Conservation (phyloP, 176 grass and related monocot genomes). For the Eragrostis nindensis region DNA sequence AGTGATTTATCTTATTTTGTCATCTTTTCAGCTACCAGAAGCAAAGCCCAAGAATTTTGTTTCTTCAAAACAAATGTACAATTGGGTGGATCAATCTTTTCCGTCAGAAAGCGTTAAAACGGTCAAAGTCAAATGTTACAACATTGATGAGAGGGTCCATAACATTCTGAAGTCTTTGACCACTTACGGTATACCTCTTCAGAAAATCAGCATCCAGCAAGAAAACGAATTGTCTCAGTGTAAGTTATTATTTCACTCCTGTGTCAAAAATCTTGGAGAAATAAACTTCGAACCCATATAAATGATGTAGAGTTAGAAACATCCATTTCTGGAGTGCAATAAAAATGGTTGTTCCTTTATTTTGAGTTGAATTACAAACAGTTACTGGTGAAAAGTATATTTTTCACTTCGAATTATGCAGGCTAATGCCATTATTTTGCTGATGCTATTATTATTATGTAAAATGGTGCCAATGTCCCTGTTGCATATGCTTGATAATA, state of each 20-base stretch:
- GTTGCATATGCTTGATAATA: too few species aligned
- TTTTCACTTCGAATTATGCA: too few species aligned
- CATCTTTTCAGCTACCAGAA: background rate
- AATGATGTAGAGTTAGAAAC: too few species aligned
- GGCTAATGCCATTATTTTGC: too few species aligned
- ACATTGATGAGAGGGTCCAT: background rate
- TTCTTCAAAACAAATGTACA: background rate
- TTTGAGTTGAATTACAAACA: too few species aligned
- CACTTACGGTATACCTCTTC: conserved; percentile 6
- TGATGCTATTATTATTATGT: too few species aligned
- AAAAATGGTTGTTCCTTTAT: too few species aligned
- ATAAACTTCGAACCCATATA: too few species aligned
- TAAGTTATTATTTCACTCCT: conserved; percentile 2
- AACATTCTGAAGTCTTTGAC: conserved; percentile 5
- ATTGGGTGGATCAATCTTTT: background rate
- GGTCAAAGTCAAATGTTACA: background rate
- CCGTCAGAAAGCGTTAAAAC: conserved; percentile 15
- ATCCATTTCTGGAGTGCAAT: too few species aligned
- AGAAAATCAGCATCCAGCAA: conserved; percentile 17
- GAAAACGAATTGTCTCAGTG: background rate
- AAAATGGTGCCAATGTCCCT: too few species aligned
- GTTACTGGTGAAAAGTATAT: too few species aligned
- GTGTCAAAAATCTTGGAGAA: too few species aligned
- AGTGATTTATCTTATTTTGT: background rate
- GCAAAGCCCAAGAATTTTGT: background rate